These are phyloP conservation scores for Penicillium sp. DNA, from an alignment of 2,329 filamentous ascomycete species.

Conservation along the genomic window DNA sequence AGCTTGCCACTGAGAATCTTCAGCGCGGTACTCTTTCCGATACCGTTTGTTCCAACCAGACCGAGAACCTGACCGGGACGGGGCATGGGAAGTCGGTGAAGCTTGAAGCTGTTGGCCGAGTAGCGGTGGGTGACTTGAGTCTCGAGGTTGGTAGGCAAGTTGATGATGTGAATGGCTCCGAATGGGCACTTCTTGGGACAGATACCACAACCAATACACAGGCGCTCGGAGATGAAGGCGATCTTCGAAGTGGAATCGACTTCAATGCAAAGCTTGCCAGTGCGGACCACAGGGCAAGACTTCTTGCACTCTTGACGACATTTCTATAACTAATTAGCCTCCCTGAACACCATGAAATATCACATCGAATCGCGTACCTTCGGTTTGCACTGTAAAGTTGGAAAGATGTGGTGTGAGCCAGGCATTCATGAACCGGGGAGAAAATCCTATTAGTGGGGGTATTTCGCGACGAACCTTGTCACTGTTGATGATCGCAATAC, in stretches of 20 bases:
- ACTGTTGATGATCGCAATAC: constrained; percentile 97
- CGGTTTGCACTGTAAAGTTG: constrained; percentile 71
- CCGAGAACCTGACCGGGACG: constrained; percentile 92
- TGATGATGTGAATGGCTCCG: constrained; percentile 99
- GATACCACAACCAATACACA: constrained; percentile 98
- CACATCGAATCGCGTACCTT: constrained; percentile 58
- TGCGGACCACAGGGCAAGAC: constrained; percentile 94
- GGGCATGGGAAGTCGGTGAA: constrained; percentile 93
- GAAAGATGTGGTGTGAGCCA: constrained; percentile 43
- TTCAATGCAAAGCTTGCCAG: constrained; percentile 96
- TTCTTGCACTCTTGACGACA: constrained; percentile 99
- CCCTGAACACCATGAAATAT: neutral
- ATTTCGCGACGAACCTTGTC: constrained; percentile 72
- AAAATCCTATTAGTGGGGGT: constrained; percentile 39
- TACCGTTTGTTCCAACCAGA: constrained; percentile 98
- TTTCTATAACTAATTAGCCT: constrained; percentile 62
- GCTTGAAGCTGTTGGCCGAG: constrained; percentile 99
- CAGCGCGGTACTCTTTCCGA: constrained; percentile 98
- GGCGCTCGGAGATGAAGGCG: constrained; percentile 93
- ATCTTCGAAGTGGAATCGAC: constrained; percentile 85
- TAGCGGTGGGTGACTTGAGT: constrained; percentile 97
- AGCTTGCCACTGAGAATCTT: constrained; percentile 98
- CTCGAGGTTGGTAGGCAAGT: constrained; percentile 98
- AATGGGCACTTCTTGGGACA: constrained; percentile 99
- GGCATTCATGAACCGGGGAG: constrained; percentile 24